A percentile compares a stretch with the other conserved stretches of the same genome.
These are phyloP conservation scores for Solanum aculeatissimum DNA, from an alignment of 305 asterid genomes.

Conservation along the genomic window DNA sequence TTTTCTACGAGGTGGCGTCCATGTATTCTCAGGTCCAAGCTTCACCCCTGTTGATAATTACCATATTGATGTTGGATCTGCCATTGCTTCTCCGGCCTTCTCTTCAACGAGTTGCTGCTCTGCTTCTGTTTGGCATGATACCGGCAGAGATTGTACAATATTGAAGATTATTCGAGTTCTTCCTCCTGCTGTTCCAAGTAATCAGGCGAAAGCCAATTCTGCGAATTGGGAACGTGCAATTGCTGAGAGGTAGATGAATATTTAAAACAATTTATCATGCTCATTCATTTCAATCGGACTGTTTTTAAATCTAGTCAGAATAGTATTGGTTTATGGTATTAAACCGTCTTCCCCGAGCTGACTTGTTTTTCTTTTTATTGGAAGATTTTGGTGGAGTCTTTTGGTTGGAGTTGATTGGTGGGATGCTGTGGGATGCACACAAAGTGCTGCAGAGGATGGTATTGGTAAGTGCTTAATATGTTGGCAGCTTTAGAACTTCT, in stretches of 20 bases:
- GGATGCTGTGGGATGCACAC: constrained; percentile 99
- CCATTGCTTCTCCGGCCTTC: constrained; percentile 94
- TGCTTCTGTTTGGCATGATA: constrained; percentile 98
- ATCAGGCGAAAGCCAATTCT: constrained; percentile 75
- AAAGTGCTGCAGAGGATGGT: constrained; percentile 98
- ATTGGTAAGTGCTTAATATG: constrained; percentile 47
- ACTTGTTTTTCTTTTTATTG: constrained; percentile 7
- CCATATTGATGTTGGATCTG: constrained; percentile 83
- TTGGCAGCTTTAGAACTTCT: neutral
- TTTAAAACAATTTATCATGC: neutral
- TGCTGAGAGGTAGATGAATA: constrained; percentile 79
- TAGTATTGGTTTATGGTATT: neutral
- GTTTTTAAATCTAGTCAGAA: neutral
- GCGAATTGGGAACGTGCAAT: constrained; percentile 96
- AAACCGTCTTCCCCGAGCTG: neutral
- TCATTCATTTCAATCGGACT: neutral
- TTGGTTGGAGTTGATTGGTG: constrained; percentile 99
- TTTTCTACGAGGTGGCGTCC: constrained; percentile 83
- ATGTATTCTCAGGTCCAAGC: constrained; percentile 77
- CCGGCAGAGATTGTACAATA: constrained; percentile 68
- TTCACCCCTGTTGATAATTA: constrained; percentile 66
- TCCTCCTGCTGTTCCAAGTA: constrained; percentile 73
- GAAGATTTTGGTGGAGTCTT: constrained; percentile 99
- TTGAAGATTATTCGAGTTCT: constrained; percentile 88
- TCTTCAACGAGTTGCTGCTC: constrained; percentile 99